Percentiles rank a stretch among this genome's conserved stretches.
These are phyloP conservation scores for Pythium coloratum DNA, from an alignment of 352 stramenopile genomes.

Conservation along the genomic window DNA sequence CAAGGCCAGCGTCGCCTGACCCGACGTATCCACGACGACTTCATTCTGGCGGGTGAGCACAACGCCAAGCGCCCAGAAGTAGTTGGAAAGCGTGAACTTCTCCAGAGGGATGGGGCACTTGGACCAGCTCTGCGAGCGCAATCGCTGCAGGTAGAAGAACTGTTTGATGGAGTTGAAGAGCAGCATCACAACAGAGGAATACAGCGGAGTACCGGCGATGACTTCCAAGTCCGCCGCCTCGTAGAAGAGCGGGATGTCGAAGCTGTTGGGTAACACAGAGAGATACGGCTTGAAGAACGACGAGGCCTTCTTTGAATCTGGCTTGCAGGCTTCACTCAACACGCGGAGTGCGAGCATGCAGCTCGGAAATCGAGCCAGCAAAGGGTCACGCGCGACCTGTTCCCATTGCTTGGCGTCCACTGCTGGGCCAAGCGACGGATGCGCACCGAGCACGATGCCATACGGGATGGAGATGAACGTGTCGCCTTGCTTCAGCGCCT, in stretches of 20 bases:
- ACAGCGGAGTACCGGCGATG: constrained; percentile 41
- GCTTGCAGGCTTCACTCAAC: constrained; percentile 33
- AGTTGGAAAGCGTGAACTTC: constrained; percentile 51
- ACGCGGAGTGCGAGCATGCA: constrained; percentile 44
- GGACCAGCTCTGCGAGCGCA: constrained; percentile 27
- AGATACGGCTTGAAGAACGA: constrained; percentile 52
- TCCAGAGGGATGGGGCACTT: constrained; percentile 30
- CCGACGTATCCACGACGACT: constrained; percentile 27
- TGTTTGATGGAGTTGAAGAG: constrained; percentile 66
- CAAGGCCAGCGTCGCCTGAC: constrained; percentile 39
- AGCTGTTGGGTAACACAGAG: constrained; percentile 38
- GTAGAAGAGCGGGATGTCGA: constrained; percentile 56
- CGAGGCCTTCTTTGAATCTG: neutral
- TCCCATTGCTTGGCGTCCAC: constrained; percentile 24
- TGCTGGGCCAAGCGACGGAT: constrained; percentile 23
- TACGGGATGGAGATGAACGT: constrained; percentile 43
- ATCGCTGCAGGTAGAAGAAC: constrained; percentile 47
- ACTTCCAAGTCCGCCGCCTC: constrained; percentile 41
- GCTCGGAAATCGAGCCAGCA: constrained; percentile 43
- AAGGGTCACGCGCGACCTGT: constrained; percentile 33
- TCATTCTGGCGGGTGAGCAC: constrained; percentile 68
- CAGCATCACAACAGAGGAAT: constrained; percentile 41
- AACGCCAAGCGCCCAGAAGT: constrained; percentile 56
- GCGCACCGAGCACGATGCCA: constrained; percentile 30
- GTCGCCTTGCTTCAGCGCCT: constrained; percentile 27